Conservation (phyloP, 371 early-diverging fungal genomes). For the Mucor ambiguus region DNA sequence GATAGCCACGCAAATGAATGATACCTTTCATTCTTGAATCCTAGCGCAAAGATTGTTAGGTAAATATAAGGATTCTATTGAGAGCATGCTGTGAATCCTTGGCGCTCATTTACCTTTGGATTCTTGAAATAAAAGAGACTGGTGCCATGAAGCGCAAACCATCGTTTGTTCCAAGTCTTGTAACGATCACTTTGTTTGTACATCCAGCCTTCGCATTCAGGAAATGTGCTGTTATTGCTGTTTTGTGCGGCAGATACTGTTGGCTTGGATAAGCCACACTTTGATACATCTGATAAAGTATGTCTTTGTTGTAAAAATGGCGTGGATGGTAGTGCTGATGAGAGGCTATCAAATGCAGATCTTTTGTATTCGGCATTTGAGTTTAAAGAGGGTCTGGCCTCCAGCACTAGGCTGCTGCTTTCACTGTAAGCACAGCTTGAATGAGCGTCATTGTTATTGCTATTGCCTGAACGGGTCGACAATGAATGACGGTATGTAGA, state of each 20-base stretch:
- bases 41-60: constrained; percentile 29
- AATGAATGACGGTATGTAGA: neutral
- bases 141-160: constrained; percentile 65
- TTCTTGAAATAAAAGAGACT: constrained; percentile 64
- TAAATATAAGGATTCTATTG: constrained; percentile 41
- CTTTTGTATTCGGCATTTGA: neutral
- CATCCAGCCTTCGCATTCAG: constrained; percentile 65
- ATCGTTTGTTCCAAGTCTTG: constrained; percentile 68
- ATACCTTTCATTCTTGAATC: constrained; percentile 57
- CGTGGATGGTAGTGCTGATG: neutral
- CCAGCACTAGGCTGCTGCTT: neutral
- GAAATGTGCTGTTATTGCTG: constrained; percentile 9
- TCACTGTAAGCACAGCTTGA: neutral
- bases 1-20: constrained; percentile 57
- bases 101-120: constrained; percentile 44
- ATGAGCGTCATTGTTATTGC: neutral
- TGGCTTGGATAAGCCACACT: neutral
- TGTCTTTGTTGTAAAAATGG: neutral
- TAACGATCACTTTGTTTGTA: constrained; percentile 66
- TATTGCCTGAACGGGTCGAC: neutral
- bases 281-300: neutral
- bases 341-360: neutral
- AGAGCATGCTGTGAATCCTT: neutral
- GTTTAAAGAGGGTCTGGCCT: neutral
- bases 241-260: neutral